These are phyloP conservation scores for Reticulascus tulasneorum DNA, from an alignment of 2,329 filamentous ascomycete species.

Conservation along the genomic window DNA sequence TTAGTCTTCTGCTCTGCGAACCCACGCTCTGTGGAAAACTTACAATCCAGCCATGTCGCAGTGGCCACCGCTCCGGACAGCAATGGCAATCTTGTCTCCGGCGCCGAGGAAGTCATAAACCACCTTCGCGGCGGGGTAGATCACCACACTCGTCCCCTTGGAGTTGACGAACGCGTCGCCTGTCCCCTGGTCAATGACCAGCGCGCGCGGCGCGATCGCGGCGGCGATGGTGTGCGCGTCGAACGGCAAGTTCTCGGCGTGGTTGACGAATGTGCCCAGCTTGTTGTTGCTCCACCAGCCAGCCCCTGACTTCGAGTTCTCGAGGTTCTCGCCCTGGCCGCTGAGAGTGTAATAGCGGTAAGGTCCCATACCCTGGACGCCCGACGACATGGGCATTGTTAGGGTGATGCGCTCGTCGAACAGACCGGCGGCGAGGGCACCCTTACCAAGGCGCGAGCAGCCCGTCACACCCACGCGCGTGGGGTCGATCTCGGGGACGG, in stretches of 20 bases:
- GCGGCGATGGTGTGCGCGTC: conserved; percentile 58
- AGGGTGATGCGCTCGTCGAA: conserved; percentile 49
- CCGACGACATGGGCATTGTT: conserved; percentile 53
- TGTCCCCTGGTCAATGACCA: conserved; percentile 53
- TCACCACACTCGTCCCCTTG: conserved; percentile 45
- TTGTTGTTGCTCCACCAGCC: conserved; percentile 52
- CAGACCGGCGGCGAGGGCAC: conserved; percentile 47
- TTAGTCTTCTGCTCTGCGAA: too few relatives aligned
- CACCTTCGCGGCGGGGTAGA: too few relatives aligned
- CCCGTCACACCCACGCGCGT: conserved; percentile 44
- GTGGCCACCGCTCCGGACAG: too few relatives aligned
- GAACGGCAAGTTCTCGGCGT: conserved; percentile 46
- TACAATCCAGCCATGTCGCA: too few relatives aligned
- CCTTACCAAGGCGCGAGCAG: conserved; percentile 52
- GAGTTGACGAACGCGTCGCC: conserved; percentile 44
- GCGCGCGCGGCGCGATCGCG: conserved; percentile 51
- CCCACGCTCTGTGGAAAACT: too few relatives aligned
- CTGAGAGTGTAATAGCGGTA: too few relatives aligned
- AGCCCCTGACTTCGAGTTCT: conserved; percentile 47
- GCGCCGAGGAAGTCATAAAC: too few relatives aligned
- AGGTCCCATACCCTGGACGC: conserved; percentile 51
- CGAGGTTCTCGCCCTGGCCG: conserved; percentile 41
- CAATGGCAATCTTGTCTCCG: too few relatives aligned
- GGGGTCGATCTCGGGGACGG: conserved; percentile 41
- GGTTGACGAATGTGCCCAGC: conserved; percentile 55